phyloP scores from a whole-genome alignment of 2,329 filamentous ascomycete species.

The Colletotrichum echinochloae region DNA sequence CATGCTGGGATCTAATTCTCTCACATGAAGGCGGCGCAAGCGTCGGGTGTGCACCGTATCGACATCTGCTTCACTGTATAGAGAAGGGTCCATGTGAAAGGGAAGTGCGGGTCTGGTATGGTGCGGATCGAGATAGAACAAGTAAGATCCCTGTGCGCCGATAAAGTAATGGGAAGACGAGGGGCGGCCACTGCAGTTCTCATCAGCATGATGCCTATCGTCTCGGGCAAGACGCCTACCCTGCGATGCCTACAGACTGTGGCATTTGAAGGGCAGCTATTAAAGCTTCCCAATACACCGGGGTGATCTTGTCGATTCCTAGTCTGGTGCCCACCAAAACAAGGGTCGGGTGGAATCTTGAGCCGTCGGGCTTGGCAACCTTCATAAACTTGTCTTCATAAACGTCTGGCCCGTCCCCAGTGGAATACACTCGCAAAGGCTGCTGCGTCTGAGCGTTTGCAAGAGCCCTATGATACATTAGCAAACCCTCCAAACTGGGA shows the following conservation, averaged over 20 bases:
- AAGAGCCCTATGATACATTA: conserved; percentile 70
- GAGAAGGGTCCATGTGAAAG: conserved; percentile 65
- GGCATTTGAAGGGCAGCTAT: conserved; percentile 85
- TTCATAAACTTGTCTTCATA: conserved; percentile 90
- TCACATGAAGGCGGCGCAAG: conserved; percentile 83
- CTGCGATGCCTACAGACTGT: conserved; percentile 96
- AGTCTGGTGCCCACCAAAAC: conserved; percentile 90
- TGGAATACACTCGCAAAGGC: conserved; percentile 83
- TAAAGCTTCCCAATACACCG: conserved; percentile 95
- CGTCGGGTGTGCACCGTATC: conserved; percentile 89
- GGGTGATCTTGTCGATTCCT: conserved; percentile 93
- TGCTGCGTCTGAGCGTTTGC: conserved; percentile 73
- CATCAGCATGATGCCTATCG: conserved; percentile 16
- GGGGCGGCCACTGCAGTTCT: conserved; percentile 78
- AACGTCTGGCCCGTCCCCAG: conserved; percentile 89
- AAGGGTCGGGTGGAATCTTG: conserved; percentile 82
- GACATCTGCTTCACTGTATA: conserved; percentile 79
- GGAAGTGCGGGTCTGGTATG: conserved; percentile 82
- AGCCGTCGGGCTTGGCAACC: conserved; percentile 76
- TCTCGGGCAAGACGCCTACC: conserved; percentile 64
- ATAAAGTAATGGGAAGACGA: conserved; percentile 82
- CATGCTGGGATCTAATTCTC: conserved; percentile 99
- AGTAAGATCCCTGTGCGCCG: conserved; percentile 73
- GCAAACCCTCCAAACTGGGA: conserved; percentile 6
- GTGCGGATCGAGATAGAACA: conserved; percentile 97